Base-by-base conservation (phyloP, 331 rosid genomes). In the Pyracantha coccinea region DNA sequence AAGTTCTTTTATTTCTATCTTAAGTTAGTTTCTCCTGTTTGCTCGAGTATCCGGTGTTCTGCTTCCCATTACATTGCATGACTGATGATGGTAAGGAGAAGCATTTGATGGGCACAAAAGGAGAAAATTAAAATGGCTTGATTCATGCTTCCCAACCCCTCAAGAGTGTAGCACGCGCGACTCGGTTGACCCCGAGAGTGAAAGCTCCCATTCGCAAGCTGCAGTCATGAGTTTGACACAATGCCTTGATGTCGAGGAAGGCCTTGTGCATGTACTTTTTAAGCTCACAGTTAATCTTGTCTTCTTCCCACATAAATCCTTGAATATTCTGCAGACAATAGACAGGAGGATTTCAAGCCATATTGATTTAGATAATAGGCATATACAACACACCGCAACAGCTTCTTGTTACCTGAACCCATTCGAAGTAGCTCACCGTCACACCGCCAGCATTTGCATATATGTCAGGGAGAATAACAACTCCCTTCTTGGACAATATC, bases 221-320 rank as follows among this genome's bases (percentile, higher is more conserved):
- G 78, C 98, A 92, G 19, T 82, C 75, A 50, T 90, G 95, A 75
- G 55, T 72, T 73, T 87, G 82, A 70, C 98, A 92, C 98, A 90
- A 87, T 66, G 84, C 50, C 77, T 92, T 92, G 72, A 92, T 90
- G 79, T 90, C 90, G 19, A 15, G 32, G 71, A 92, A 90, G 73
- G 93, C 87, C 66, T 52, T 87, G 25, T 83, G 81, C 98, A 92
- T 92, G 84, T 90, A 92, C 77, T 74, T 90, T 68, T 90, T 83
- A 58, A 89, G 89, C 82, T 90, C 95, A 38, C 35, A 69, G 77
- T 89, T 90, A 63, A 92, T 93, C 57, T 83, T 84, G 53, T 89
- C 89, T 82, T 92, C 98, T 50, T 92, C 97, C 98, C 98, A 91
- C 97, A 88, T 89, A 64, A 88, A 88, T 61, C 93, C 96, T 87